These are phyloP conservation scores for Pseudocercospora pini-densiflorae DNA, from an alignment of 2,329 filamentous ascomycete genomes.

Conservation along the genomic window DNA sequence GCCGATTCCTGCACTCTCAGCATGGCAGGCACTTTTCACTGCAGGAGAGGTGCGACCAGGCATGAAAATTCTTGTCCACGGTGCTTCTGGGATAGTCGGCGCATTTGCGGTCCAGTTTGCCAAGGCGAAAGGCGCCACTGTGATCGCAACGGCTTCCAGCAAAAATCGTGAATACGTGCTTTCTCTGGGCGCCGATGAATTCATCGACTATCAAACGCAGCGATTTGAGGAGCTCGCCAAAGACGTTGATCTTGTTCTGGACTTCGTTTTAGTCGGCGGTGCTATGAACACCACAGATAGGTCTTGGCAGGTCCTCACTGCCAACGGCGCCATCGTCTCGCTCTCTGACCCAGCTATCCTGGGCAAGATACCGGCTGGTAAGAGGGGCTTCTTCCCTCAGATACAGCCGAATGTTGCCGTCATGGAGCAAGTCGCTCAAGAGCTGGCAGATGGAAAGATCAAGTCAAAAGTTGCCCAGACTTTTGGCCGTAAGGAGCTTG, in stretches of 20 bases:
- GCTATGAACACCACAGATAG: slow-evolving; percentile 12
- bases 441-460: slow-evolving; percentile 12
- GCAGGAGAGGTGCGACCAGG: not conserved
- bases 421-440: slow-evolving; percentile 8
- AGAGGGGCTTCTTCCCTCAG: slow-evolving; percentile 9
- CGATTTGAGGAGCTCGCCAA: slow-evolving; percentile 14
- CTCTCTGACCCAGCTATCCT: slow-evolving; percentile 10
- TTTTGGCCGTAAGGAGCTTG: slow-evolving; percentile 9
- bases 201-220: slow-evolving; percentile 16
- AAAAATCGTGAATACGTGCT: slow-evolving; percentile 16
- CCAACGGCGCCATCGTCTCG: slow-evolving; percentile 12
- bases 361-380: slow-evolving; percentile 8
- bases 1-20: slow-evolving; percentile 11
- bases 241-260: slow-evolving; percentile 16
- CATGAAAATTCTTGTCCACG: not conserved
- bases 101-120: not conserved
- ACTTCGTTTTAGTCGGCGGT: slow-evolving; percentile 17
- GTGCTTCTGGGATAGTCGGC: not conserved
- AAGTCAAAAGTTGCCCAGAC: slow-evolving; percentile 12
- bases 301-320: slow-evolving; percentile 14
- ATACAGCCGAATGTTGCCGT: not conserved
- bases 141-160: slow-evolving; percentile 9
- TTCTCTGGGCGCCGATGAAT: slow-evolving; percentile 14
- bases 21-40: slow-evolving; percentile 22
- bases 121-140: not conserved